Conservation (phyloP, 2,329 filamentous ascomycete species). For the Sordariomycetes sp. region DNA sequence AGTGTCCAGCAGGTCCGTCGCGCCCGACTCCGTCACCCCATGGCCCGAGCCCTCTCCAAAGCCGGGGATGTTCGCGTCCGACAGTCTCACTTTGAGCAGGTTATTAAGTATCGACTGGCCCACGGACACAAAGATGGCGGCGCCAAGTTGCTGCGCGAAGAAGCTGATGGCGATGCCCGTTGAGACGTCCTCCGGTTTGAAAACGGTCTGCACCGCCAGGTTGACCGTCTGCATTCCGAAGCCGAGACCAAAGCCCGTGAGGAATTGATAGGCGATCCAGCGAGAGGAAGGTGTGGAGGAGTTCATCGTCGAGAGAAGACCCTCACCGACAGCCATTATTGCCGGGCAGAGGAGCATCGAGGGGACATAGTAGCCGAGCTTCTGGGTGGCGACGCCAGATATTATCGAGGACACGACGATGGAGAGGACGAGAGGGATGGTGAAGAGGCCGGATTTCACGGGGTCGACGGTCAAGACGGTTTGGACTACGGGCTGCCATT, state of each 20-base stretch:
- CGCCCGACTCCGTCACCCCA: constrained; percentile 34
- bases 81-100: constrained; percentile 26
- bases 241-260: constrained; percentile 48
- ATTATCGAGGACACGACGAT: constrained; percentile 40
- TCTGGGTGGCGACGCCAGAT: constrained; percentile 36
- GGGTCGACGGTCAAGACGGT: constrained; percentile 41
- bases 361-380: constrained; percentile 49
- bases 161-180: constrained; percentile 45
- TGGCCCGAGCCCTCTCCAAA: constrained; percentile 20
- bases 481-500: constrained; percentile 29
- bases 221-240: constrained; percentile 46
- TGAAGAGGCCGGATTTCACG: constrained; percentile 45
- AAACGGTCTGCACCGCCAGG: constrained; percentile 45
- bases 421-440: constrained; percentile 44
- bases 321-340: constrained; percentile 40
- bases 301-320: constrained; percentile 45
- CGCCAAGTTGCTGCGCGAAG: constrained; percentile 48
- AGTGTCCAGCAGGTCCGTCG: constrained; percentile 46
- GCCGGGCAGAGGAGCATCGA: constrained; percentile 41
- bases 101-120: constrained; percentile 43
- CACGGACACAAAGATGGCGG: constrained; percentile 46
- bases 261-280: constrained; percentile 51
- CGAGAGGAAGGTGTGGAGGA: constrained; percentile 32
- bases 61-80: constrained; percentile 22
- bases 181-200: constrained; percentile 39